These are phyloP conservation scores for Amanita exitialis DNA, from an alignment of 768 basidiomycete genomes.

Conservation along the genomic window DNA sequence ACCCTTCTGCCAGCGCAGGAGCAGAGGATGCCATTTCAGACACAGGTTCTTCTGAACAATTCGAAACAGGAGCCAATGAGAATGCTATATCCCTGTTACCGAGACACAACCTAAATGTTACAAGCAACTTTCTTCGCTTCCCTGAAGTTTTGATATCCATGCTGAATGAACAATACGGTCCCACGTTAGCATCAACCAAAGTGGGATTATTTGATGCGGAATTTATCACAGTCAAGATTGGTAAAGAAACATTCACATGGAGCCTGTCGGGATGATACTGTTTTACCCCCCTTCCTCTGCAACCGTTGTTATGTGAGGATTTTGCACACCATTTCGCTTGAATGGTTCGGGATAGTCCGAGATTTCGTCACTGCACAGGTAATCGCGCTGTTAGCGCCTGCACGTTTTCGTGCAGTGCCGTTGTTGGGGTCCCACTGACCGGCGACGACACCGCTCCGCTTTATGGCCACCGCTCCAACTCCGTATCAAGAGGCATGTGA, in stretches of 20 bases:
- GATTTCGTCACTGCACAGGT: not conserved
- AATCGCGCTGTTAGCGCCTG: not conserved
- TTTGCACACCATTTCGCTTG: not conserved
- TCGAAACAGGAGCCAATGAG: constrained; percentile 5
- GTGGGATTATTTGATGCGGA: constrained; percentile 44
- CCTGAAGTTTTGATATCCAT: constrained; percentile 34
- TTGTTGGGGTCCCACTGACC: not conserved
- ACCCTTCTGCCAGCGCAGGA: constrained; percentile 6
- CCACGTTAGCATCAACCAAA: constrained; percentile 27
- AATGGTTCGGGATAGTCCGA: not conserved
- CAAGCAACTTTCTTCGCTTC: constrained; percentile 31
- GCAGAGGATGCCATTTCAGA: constrained; percentile 10
- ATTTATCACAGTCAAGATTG: constrained; percentile 56
- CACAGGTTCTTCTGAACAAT: not conserved
- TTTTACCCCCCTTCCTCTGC: not conserved
- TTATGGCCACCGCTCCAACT: not conserved
- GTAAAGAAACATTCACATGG: constrained; percentile 53
- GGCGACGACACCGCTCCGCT: not conserved
- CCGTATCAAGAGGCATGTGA: constrained; percentile 1
- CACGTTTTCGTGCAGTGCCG: not conserved
- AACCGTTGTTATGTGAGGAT: not conserved
- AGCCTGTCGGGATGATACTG: constrained; percentile 17
- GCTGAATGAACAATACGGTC: constrained; percentile 41
- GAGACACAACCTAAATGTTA: constrained; percentile 8
- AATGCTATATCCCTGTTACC: constrained; percentile 8